Base-by-base conservation (phyloP, 179 eudicot species). In the Heliamphora ciliata region DNA sequence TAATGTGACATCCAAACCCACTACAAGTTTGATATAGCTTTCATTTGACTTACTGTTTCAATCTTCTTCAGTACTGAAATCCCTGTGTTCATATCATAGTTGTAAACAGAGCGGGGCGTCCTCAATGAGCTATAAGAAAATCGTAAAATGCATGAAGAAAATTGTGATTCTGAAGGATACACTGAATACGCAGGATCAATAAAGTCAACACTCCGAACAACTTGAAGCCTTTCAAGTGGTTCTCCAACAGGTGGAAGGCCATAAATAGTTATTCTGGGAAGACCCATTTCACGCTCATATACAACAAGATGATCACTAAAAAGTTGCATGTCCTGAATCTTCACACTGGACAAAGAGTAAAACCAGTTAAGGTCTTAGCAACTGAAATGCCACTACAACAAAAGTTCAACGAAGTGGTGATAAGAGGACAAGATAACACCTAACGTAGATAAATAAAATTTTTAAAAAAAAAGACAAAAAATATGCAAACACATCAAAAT, bases 81-180 rank as follows among this genome's bases (percentile, higher is more conserved):
- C 71, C 98, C 95, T 51, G 93, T 85, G 81, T 88, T 88, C 98
- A 95, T 91, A 88, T 94, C 98, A 88, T 94, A 90, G 86, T 94
- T 97, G 80, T 84, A 92, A 54, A 92, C 92, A 71, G 98, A 92
- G 46, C 77, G 82, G n/a, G 98, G 98, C 47, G 95, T 94, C 88
- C 92, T 91, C 91, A 95, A 63, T 59, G 98, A 94, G 87, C 95
- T 92, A 83, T 92, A 94, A 40, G 83, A 81, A 87, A 88, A 90
- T 71, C 98, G 90, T 82, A 95, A 82, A 84, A 94, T 82, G 68
- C 87, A 88, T 84, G 98, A 95, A 79, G 87, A 84, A 86, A 87
- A 94, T 79, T 88, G 86, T 7, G 98, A 93, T 80, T 90, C 92
- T 74, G 84, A 81, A 48, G 82, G 84, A 81, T 84, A 82, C 79